These are phyloP conservation scores for Bipolaris gigantea DNA, from an alignment of 2,329 filamentous ascomycete species.

Conservation along the genomic window DNA sequence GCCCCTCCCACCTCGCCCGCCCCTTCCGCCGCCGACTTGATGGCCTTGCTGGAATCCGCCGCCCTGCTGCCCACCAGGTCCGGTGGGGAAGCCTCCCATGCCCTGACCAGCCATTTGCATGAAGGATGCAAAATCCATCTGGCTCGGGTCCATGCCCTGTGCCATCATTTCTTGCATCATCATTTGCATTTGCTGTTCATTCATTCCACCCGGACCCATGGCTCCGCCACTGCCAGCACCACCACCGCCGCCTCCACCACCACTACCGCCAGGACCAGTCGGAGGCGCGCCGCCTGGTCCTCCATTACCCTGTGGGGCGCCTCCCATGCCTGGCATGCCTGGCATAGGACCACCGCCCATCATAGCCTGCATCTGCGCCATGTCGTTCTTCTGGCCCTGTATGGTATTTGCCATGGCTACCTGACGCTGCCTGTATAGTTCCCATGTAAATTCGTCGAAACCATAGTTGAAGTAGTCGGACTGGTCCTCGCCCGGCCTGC, in stretches of 20 bases:
- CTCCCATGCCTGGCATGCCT: slow-evolving; percentile 30
- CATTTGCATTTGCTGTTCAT: slow-evolving; percentile 62
- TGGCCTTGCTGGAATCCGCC: slow-evolving; percentile 35
- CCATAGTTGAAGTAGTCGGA: slow-evolving; percentile 99
- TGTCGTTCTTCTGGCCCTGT: slow-evolving; percentile 74
- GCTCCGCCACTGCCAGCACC: slow-evolving; percentile 2
- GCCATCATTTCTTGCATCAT: slow-evolving; percentile 58
- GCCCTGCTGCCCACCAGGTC: slow-evolving; percentile 29
- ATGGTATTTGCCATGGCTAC: slow-evolving; percentile 76
- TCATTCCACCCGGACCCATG: slow-evolving; percentile 40
- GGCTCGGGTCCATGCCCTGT: slow-evolving; percentile 49
- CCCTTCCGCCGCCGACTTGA: slow-evolving; percentile 34
- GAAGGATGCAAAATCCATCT: slow-evolving; percentile 41
- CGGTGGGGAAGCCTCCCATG: slow-evolving; percentile 32
- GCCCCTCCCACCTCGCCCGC: slow-evolving; percentile 29
- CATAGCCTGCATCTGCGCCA: slow-evolving; percentile 64
- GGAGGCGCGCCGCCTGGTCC: slow-evolving; percentile 33
- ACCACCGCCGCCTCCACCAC: slow-evolving; percentile 2
- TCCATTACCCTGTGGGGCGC: slow-evolving; percentile 16
- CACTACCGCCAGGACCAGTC: slow-evolving; percentile 28
- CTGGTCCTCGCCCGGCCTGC: slow-evolving; percentile 88
- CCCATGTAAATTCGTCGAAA: slow-evolving; percentile 98
- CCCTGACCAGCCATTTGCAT: slow-evolving; percentile 42
- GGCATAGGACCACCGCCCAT: slow-evolving; percentile 43
- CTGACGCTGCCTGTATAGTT: slow-evolving; percentile 88